Evolutionary conservation across 2,329 filamentous ascomycete genomes (phyloP), one percentile per base, ranked within the genome.

Genomic region (Fusarium aywerte): DNA sequence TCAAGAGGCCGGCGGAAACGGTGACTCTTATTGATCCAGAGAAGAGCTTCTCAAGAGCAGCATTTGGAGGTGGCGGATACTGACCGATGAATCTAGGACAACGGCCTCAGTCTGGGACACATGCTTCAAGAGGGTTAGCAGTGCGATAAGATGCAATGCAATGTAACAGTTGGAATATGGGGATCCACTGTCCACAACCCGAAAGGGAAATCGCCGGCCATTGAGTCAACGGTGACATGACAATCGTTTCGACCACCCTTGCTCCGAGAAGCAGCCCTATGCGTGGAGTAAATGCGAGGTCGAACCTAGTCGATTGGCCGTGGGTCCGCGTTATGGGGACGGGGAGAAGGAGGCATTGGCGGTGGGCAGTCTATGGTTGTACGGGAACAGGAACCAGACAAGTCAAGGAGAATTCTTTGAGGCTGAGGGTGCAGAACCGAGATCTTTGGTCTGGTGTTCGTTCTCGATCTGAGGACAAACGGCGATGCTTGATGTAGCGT

Each of bases 151-250:
- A 63, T 49, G 50, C 44, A 52, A 58, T 65, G 57, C 55, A 56
- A 62, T 62, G 58, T 31, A 62, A 42, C 57, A 20, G 57, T 45
- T 33, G 43, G 9, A 31, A 25, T 27, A 49, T 51, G 59, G 63
- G 67, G 47, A 32, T 55, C 57, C 53, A 59, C 53, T 33, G 21
- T 32, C 60, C 32, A 47, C 11, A 23, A 18, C 60, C 64, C 23
- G 56, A 61, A 72, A 15, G 43, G 67, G 69, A 70, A 72, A 69
- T 69, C 62, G 67, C 69, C 69, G 69, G 35, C 43, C 31, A 58
- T 70, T 71, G 71, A 73, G 63, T 73, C 71, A 73, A 73, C 55
- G 60, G 68, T 57, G 63, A 59, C 62, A 67, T 63, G 51, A 56
- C 42, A 54, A 65, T 49, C 39, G 51, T 57, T 59, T 62, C 52